These are phyloP conservation scores for Bolboschoenus planiculmis DNA, from an alignment of 176 grass and related monocot species.

Conservation along the genomic window DNA sequence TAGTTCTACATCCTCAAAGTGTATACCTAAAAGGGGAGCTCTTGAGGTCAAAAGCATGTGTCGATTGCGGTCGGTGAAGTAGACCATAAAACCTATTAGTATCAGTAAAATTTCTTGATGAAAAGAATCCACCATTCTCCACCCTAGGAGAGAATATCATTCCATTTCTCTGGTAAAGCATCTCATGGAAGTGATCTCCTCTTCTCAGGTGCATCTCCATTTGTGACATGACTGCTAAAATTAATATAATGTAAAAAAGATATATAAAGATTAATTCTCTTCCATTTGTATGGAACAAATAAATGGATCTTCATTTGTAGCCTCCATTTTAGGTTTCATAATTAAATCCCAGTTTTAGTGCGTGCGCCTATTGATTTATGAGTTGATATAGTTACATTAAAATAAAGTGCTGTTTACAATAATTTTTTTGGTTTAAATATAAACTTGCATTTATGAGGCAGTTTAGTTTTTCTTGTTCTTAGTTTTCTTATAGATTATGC, in stretches of 20 bases:
- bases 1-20: neutral
- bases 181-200: constrained; percentile 62
- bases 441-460: neutral
- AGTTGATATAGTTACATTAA: neutral
- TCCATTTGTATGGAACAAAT: neutral
- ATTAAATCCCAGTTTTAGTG: neutral
- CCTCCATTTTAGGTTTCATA: neutral
- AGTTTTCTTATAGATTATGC: neutral
- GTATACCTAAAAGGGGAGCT: constrained; percentile 49
- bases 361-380: neutral
- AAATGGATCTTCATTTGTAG: neutral
- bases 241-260: neutral
- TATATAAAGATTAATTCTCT: neutral
- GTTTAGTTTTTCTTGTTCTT: neutral
- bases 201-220: constrained; percentile 77
- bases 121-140: constrained; percentile 36
- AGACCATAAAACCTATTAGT: constrained; percentile 42
- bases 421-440: neutral
- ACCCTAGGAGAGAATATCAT: constrained; percentile 22
- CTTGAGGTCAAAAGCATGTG: constrained; percentile 48
- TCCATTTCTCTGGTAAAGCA: constrained; percentile 60
- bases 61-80: constrained; percentile 29
- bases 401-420: neutral
- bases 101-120: constrained; percentile 31
- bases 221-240: constrained; percentile 50